Evolutionary conservation across 1,284 basidiomycete genomes (phyloP).

Genomic region (Ustilago sp.): DNA sequence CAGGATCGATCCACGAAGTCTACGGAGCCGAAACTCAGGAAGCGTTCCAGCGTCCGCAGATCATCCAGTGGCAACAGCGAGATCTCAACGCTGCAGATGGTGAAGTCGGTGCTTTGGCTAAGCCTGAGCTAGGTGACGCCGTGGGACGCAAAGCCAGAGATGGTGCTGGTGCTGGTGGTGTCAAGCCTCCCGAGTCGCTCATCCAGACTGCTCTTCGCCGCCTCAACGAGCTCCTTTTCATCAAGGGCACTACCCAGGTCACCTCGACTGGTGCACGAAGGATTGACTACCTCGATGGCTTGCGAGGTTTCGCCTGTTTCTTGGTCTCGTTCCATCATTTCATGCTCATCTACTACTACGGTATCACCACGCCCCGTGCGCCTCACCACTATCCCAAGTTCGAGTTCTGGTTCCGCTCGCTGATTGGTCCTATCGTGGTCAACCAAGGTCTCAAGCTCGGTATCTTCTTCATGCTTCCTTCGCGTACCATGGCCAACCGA

Average conservation of each 20-base stretch:
- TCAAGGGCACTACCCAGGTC: slow-evolving; percentile 47
- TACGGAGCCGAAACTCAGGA: slow-evolving; percentile 39
- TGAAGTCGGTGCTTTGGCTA: slow-evolving; percentile 49
- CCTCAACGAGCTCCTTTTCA: slow-evolving; percentile 45
- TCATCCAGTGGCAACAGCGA: slow-evolving; percentile 58
- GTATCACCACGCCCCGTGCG: slow-evolving; percentile 43
- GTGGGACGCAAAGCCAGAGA: slow-evolving; percentile 46
- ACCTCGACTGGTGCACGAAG: slow-evolving; percentile 56
- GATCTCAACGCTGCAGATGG: slow-evolving; percentile 47
- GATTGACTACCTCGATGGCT: slow-evolving; percentile 63
- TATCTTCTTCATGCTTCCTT: slow-evolving; percentile 63
- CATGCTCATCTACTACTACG: slow-evolving; percentile 63
- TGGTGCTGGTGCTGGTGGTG: slow-evolving; percentile 16
- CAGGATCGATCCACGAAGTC: slow-evolving; percentile 27
- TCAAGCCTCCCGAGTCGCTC: slow-evolving; percentile 42
- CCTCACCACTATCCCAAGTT: slow-evolving; percentile 55
- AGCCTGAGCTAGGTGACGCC: slow-evolving; percentile 50
- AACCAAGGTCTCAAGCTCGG: slow-evolving; percentile 61
- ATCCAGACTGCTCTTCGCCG: slow-evolving; percentile 27
- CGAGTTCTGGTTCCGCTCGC: slow-evolving; percentile 57
- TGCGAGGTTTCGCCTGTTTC: slow-evolving; percentile 64
- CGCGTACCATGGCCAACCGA: slow-evolving; percentile 59
- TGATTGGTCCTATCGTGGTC: slow-evolving; percentile 55
- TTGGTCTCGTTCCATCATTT: slow-evolving; percentile 64
- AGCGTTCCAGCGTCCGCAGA: slow-evolving; percentile 47